Percentiles rank a stretch among this genome's conserved stretches.
phyloP scores from a whole-genome alignment of 2,329 filamentous ascomycete genomes.

The Ceratocystis harringtonii region DNA sequence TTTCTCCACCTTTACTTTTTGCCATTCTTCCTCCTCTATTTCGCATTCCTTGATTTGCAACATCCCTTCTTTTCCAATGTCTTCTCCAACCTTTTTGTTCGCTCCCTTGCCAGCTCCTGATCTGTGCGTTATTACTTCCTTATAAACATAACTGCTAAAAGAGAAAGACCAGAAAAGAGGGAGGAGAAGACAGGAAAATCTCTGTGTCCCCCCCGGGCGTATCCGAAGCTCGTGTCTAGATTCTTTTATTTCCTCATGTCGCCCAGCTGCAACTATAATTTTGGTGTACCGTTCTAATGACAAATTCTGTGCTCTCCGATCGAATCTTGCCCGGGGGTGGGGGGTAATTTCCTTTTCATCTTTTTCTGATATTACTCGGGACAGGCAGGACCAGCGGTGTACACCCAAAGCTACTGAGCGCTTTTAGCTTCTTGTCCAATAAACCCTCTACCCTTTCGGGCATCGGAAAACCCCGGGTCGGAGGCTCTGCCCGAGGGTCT shows the following conservation, averaged over 20 bases:
- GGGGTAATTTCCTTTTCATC: no score
- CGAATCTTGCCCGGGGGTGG: no score
- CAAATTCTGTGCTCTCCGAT: no score
- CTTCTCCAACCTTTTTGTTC: neutral
- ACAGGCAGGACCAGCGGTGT: no score
- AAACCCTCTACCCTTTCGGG: neutral
- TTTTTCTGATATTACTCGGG: neutral
- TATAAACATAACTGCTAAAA: neutral
- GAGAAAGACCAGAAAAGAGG: neutral
- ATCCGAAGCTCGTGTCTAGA: neutral
- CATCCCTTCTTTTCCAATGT: neutral
- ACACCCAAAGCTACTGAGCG: no score
- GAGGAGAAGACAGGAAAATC: neutral
- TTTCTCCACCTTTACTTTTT: no score
- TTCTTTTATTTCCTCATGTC: neutral
- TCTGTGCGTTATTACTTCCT: neutral
- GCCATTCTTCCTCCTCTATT: neutral
- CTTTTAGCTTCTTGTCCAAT: neutral
- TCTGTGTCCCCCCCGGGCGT: neutral
- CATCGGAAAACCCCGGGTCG: conserved; percentile 4
- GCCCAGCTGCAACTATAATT: neutral
- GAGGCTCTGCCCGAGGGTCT: neutral
- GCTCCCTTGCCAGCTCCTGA: neutral
- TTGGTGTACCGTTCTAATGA: no score
- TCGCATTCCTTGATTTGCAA: neutral